phyloP scores from a whole-genome alignment of 2,329 filamentous ascomycete genomes.

The Epichloe glyceriae region DNA sequence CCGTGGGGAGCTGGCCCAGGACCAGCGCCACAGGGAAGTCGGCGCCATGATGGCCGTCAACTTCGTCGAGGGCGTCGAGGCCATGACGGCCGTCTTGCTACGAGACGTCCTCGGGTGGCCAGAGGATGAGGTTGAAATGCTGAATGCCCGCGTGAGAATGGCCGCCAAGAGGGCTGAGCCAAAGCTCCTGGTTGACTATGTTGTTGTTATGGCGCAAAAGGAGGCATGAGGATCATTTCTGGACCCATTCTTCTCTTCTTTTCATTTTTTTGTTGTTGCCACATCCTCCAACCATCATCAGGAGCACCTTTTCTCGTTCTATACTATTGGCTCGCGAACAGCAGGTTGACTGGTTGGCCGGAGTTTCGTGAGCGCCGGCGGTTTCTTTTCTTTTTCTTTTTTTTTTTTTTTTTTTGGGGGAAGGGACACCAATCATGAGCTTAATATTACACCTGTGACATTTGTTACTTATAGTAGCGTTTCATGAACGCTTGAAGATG shows the following conservation, averaged over 20 bases:
- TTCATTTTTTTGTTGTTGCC: not conserved
- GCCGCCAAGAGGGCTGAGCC: conserved; percentile 13
- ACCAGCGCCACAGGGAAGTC: conserved; percentile 26
- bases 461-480: not conserved
- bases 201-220: conserved; percentile 19
- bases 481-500: not conserved
- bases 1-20: conserved; percentile 26
- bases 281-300: too few species aligned
- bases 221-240: conserved; percentile 1
- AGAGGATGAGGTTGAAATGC: conserved; percentile 30
- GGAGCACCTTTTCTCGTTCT: not conserved
- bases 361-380: not conserved
- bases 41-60: conserved; percentile 26
- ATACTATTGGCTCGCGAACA: too few species aligned
- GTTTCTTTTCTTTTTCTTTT: not conserved
- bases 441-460: not conserved
- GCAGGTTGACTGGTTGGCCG: not conserved
- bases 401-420: not conserved
- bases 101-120: conserved; percentile 25
- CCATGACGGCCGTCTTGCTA: conserved; percentile 24
- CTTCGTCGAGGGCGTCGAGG: conserved; percentile 23
- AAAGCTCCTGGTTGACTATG: conserved; percentile 19
- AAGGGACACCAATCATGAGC: not conserved
- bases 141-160: conserved; percentile 13
- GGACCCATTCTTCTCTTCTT: not conserved